Conservation (phyloP, 805 yeast species). For the Starmerella powellii region DNA sequence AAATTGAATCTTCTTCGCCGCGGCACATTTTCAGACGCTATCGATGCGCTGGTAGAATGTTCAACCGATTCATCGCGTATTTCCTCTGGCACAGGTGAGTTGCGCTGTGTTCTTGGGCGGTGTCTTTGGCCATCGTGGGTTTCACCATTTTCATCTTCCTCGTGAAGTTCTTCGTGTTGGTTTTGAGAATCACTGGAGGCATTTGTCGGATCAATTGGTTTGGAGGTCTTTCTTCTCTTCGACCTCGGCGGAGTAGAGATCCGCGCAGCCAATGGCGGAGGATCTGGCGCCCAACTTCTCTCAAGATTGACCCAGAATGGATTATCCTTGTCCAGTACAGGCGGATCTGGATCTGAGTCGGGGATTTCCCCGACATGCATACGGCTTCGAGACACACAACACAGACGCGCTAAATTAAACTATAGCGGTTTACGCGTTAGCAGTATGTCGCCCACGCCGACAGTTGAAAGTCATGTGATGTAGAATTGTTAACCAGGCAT, state of each 20-base stretch:
- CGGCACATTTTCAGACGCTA: background rate
- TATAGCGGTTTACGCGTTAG: background rate
- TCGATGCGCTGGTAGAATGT: background rate
- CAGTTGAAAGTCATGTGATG: background rate
- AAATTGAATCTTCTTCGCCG: constrained; percentile 16
- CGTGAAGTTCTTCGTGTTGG: too few relatives aligned
- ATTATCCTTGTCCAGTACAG: constrained; percentile 1
- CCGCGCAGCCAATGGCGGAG: too few relatives aligned
- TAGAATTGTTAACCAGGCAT: too few relatives aligned
- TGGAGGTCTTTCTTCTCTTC: background rate
- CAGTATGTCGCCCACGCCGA: too few relatives aligned
- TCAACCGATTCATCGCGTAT: background rate
- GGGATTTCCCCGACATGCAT: constrained; percentile 10
- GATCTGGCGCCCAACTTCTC: background rate
- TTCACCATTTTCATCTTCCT: too few relatives aligned
- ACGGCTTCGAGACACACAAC: background rate
- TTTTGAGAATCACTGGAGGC: too few relatives aligned
- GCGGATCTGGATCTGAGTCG: constrained; percentile 13
- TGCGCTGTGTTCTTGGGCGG: too few relatives aligned
- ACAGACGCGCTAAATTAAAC: background rate
- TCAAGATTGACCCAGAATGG: constrained; percentile 5
- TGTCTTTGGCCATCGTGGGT: too few relatives aligned
- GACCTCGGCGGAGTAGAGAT: too few relatives aligned
- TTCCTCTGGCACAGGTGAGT: too few relatives aligned
- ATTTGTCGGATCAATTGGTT: background rate